Evolutionary conservation across 2,329 filamentous ascomycete genomes (phyloP).

Genomic region (Talaromyces albobiverticillius): DNA sequence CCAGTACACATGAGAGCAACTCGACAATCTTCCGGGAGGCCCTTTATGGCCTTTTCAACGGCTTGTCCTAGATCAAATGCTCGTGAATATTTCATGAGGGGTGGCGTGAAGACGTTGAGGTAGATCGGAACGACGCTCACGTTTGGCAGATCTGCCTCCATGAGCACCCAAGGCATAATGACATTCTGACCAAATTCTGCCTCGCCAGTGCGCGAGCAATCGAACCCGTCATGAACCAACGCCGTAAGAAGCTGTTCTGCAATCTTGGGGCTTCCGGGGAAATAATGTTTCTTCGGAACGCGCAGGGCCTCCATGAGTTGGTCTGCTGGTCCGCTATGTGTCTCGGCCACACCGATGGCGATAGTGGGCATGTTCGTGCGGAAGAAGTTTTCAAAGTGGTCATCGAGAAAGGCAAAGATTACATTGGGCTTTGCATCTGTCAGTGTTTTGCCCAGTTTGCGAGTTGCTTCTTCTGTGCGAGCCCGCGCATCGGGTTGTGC

Average conservation of each 20-base stretch:
- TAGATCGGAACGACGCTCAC: conserved; percentile 27
- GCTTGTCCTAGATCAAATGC: conserved; percentile 30
- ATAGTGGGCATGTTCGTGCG: conserved; percentile 28
- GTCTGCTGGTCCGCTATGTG: conserved; percentile 27
- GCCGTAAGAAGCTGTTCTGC: conserved; percentile 24
- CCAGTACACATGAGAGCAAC: conserved; percentile 21
- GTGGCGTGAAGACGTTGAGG: conserved; percentile 30
- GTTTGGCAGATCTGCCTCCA: conserved; percentile 22
- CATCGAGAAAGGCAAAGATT: conserved; percentile 31
- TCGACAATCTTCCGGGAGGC: conserved; percentile 12
- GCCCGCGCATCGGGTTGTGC: conserved; percentile 22
- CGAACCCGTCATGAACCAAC: conserved; percentile 25
- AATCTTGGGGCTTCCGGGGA: conserved; percentile 24
- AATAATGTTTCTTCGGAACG: conserved; percentile 24
- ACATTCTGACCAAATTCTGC: conserved; percentile 28
- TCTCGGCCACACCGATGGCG: conserved; percentile 24
- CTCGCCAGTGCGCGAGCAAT: conserved; percentile 22
- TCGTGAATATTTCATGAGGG: conserved; percentile 27
- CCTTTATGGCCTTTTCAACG: conserved; percentile 22
- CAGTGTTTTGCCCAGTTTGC: conserved; percentile 24
- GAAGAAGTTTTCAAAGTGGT: conserved; percentile 32
- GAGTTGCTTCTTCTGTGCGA: conserved; percentile 25
- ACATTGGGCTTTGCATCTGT: conserved; percentile 26
- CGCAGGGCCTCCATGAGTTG: conserved; percentile 27
- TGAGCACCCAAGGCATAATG: conserved; percentile 30